Evolutionary conservation across 2,329 filamentous ascomycete species (phyloP), one percentile per base, ranked within the genome.

Genomic region (Capronia epimyces): DNA sequence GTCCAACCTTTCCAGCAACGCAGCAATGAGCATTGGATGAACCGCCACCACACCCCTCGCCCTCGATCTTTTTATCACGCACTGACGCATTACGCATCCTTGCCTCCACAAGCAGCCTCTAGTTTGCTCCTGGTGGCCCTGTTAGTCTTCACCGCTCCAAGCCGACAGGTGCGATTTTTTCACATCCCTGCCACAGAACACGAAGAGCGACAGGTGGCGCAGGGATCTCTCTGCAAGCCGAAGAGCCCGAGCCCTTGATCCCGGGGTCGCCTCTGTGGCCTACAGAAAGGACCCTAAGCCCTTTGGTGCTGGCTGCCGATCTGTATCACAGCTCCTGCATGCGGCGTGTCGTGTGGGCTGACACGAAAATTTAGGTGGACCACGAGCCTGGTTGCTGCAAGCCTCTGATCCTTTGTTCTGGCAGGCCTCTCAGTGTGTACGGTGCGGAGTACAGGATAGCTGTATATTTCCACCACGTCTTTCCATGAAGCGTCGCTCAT

Each of bases 1-100:
- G 27, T 34, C 7, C 21, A 50, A 50, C 52, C 46, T 32, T n/a
- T n/a, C n/a, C n/a, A n/a, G n/a, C n/a, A n/a, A n/a, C 24, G 24
- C 24, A 27, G 24, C 5, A 10, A 27, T 47, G 34, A 47, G 24
- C 16, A 21, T 34, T 34, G n/a, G n/a, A n/a, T n/a, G n/a, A n/a
- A n/a, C 43, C 31, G 22, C 43, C 43, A 39, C 43, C 34, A 20
- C 34, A 9, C 5, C 34, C 34, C 13, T 37, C 10, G 20, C n/a
- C 31, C 31, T 34, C 20, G 16, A 18, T 18, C 15, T 15, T 20
- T 13, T 37, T 12, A 18, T 37, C 34, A 27, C 9, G 15, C 9
- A 34, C 31, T 34, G 31, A 34, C 9, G 31, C 31, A 34, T 34
- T 34, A n/a, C n/a, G n/a, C n/a, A n/a, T n/a, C 31, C 9, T 27